Base-by-base conservation (phyloP, 2,329 filamentous ascomycete species). In the Epichloe baconii region DNA sequence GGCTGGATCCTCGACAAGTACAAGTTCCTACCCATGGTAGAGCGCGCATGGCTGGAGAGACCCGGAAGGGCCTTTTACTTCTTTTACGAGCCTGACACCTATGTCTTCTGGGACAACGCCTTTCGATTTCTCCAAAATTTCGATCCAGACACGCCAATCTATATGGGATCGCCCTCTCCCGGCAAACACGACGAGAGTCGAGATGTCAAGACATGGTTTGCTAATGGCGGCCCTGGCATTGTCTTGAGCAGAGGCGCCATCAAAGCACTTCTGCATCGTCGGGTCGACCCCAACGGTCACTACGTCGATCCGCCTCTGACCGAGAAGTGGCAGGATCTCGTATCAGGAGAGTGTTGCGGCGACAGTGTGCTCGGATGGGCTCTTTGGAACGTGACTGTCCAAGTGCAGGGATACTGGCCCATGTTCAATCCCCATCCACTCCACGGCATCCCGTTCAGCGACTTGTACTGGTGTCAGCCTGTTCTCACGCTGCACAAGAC, bases 221-320 rank as follows among this genome's bases (percentile, higher is more conserved):
- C 73, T 15, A 78, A 81, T 57, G 78, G 78, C 14, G 78, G 78
- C 2, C 77, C 73, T 41, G 78, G 78, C n/a, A 78, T 77, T 59
- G 21, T 77, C 74, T n/a, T 71, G 74, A 4, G 71, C 68, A 3
- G 72, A 78, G 4, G 64, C 82, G 61, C 68, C 70, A 56, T 68
- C 68, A 51, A 68, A 77, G 45, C 68, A 73, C 5, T 66, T 68
- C 47, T 58, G 66, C 35, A 68, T 73, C 42, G 67, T 43, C 58
- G 64, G 53, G 57, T 55, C 5, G 62, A 60, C 2, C 43, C 56
- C 5, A 56, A 60, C 46, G 67, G 69, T 1, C 64, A 71, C 48
- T 73, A 68, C 47, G 55, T 62, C 8, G 69, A 73, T 6, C 67
- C 66, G 0, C 66, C 69, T 14, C 58, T 78, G 15, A 69, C 71